Base-by-base conservation (phyloP, 352 stramenopile genomes). In the Thraustotheca clavata region DNA sequence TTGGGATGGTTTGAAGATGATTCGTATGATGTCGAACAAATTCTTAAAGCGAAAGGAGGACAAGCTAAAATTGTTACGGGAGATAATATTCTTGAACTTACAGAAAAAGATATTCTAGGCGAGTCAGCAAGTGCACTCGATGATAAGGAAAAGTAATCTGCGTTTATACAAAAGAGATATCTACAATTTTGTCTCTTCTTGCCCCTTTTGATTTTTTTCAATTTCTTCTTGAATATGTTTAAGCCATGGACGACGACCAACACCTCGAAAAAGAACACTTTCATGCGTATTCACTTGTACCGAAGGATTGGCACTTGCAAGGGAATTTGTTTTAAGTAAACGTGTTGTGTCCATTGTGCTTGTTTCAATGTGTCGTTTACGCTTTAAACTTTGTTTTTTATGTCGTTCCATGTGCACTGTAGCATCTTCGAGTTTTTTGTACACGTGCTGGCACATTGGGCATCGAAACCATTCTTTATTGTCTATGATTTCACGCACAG, bases 1-100 rank as follows among this genome's bases (percentile, higher is more conserved):
- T 71, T 98, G 27, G 90, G 92, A 49, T 97, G 84, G 80, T 97
- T 97, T 52, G 89, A 97, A 43, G 89, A 97, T 69, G 86, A 91
- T 12, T 84, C 75, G 2, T 90, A 77, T 16, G 89, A 97, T 69
- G 80, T 97, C 22, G 83, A 97, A 70, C 91, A 74, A 54, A 71
- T 96, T 35, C 72, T 96, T 22, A 67, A 75, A 27, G 71, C 76
- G 33, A 94, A 91, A 59, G 87, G 81, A 31, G 81, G 92, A 52
- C 67, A 72, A 11, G 77, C 91, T 32, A 80, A 79, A 39, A 78
- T 91, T 61, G 76, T 89, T 16, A 93, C 80, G 18, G 70, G 63
- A 49, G 83, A 92, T 27, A 72, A 92, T 68, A 83, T 95, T 12
- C 73, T 95, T 11, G 83, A 95, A 47, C 77, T 95, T 40, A 93